Evolutionary conservation across 768 basidiomycete genomes (phyloP).

Genomic region (Clitopilus passeckerianus): DNA sequence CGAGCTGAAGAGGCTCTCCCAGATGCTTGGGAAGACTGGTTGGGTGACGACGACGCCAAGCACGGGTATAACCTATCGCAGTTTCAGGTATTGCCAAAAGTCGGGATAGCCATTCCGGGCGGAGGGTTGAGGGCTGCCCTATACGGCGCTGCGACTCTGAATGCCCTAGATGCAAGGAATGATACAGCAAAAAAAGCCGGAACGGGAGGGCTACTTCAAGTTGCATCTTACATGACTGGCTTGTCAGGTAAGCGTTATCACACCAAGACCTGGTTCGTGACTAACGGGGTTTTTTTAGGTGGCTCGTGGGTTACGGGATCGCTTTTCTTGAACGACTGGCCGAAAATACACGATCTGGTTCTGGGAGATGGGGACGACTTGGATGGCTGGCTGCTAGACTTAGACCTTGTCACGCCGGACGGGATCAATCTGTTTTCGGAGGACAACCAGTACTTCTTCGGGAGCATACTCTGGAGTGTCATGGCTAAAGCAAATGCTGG

Average conservation of each 20-base stretch:
- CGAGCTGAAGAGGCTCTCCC: conserved; percentile 37
- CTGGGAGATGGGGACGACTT: conserved; percentile 46
- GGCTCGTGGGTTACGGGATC: conserved; percentile 70
- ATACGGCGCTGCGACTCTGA: conserved; percentile 56
- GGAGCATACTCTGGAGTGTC: conserved; percentile 48
- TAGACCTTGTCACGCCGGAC: conserved; percentile 50
- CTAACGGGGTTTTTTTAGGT: conserved; percentile 26
- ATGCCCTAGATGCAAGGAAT: conserved; percentile 59
- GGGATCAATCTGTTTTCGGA: conserved; percentile 40
- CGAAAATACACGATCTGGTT: conserved; percentile 50
- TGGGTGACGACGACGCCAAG: conserved; percentile 46
- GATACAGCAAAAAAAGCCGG: conserved; percentile 48
- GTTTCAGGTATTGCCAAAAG: conserved; percentile 40
- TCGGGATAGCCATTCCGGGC: conserved; percentile 67
- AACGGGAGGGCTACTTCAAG: conserved; percentile 66
- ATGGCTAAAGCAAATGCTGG: conserved; percentile 49
- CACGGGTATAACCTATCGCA: conserved; percentile 48
- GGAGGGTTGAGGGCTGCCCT: conserved; percentile 67
- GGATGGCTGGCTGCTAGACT: conserved; percentile 52
- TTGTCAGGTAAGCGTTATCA: conserved; percentile 46
- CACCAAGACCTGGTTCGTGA: neutral
- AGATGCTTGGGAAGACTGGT: conserved; percentile 53
- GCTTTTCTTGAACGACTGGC: conserved; percentile 60
- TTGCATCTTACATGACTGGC: conserved; percentile 63
- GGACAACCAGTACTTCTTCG: conserved; percentile 48